A percentile compares a stretch with the other conserved stretches of the same genome.
These are phyloP conservation scores for Lactarius trivialis DNA, from an alignment of 768 basidiomycete genomes.

Conservation along the genomic window DNA sequence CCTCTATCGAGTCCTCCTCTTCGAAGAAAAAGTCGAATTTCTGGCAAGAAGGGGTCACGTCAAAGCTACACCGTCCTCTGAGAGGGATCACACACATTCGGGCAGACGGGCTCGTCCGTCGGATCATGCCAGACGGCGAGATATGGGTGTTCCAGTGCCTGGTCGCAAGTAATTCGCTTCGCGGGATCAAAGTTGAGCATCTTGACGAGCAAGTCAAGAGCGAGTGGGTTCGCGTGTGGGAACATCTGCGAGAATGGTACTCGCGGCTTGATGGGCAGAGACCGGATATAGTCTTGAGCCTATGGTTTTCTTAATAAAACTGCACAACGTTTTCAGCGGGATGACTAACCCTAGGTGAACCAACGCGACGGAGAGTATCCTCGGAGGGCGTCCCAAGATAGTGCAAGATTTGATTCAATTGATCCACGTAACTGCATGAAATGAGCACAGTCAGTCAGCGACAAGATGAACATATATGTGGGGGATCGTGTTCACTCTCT, in stretches of 20 bases:
- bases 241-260: slow-evolving; percentile 89
- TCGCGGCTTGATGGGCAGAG: slow-evolving; percentile 92
- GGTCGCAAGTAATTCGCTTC: slow-evolving; percentile 92
- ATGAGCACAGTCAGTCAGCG: slow-evolving; percentile 6
- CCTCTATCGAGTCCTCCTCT: slow-evolving; percentile 92
- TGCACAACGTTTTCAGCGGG: background rate
- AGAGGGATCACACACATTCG: slow-evolving; percentile 43
- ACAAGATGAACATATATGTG: background rate
- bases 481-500: slow-evolving; percentile 62
- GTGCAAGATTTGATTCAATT: slow-evolving; percentile 95
- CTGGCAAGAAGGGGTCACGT: slow-evolving; percentile 31
- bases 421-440: slow-evolving; percentile 81
- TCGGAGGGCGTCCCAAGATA: slow-evolving; percentile 98
- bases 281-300: slow-evolving; percentile 98
- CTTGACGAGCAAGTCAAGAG: slow-evolving; percentile 86
- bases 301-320: slow-evolving; percentile 28
- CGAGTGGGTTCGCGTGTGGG: slow-evolving; percentile 89
- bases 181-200: slow-evolving; percentile 96
- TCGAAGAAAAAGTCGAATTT: slow-evolving; percentile 97
- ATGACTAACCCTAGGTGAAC: slow-evolving; percentile 75
- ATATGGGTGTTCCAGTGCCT: slow-evolving; percentile 93
- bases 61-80: background rate
- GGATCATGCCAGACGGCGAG: slow-evolving; percentile 97
- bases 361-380: slow-evolving; percentile 92
- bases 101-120: slow-evolving; percentile 85